phyloP scores from a whole-genome alignment of 345 rosid genomes.

The Salix udensis region DNA sequence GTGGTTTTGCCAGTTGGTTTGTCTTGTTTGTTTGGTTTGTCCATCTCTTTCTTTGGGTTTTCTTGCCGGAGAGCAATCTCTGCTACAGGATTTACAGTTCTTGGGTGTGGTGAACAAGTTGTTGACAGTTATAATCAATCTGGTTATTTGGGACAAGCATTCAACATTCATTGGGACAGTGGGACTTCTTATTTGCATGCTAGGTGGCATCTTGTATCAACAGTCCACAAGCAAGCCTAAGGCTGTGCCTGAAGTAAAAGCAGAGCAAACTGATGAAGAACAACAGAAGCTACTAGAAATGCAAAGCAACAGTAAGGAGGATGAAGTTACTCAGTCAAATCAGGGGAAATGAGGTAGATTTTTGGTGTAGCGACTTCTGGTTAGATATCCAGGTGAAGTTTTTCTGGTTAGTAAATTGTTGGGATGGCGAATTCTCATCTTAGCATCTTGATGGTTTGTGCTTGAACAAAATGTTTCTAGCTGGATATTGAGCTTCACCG shows the following conservation, averaged over 20 bases:
- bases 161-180: constrained; percentile 70
- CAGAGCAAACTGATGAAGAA: constrained; percentile 56
- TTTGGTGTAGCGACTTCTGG: neutral
- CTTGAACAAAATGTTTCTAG: neutral
- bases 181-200: constrained; percentile 86
- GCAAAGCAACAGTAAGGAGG: constrained; percentile 37
- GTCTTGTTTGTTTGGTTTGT: constrained; percentile 80
- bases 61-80: constrained; percentile 91
- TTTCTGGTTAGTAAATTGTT: neutral
- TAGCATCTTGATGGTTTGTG: neutral
- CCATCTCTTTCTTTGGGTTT: constrained; percentile 96
- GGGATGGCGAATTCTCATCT: neutral
- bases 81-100: constrained; percentile 97
- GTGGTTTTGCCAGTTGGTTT: constrained; percentile 83
- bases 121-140: constrained; percentile 81
- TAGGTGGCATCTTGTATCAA: constrained; percentile 89
- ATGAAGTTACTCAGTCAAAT: constrained; percentile 25
- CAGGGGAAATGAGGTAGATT: constrained; percentile 6
- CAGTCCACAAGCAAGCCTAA: constrained; percentile 74
- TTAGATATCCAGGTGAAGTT: neutral
- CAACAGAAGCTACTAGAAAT: constrained; percentile 68
- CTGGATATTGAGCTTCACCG: neutral
- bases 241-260: constrained; percentile 38
- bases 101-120: constrained; percentile 96
- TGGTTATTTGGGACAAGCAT: constrained; percentile 91